Evolutionary conservation across 768 basidiomycete genomes (phyloP), one percentile per base, ranked within the genome.

Genomic region (Rhodotorula paludigena): DNA sequence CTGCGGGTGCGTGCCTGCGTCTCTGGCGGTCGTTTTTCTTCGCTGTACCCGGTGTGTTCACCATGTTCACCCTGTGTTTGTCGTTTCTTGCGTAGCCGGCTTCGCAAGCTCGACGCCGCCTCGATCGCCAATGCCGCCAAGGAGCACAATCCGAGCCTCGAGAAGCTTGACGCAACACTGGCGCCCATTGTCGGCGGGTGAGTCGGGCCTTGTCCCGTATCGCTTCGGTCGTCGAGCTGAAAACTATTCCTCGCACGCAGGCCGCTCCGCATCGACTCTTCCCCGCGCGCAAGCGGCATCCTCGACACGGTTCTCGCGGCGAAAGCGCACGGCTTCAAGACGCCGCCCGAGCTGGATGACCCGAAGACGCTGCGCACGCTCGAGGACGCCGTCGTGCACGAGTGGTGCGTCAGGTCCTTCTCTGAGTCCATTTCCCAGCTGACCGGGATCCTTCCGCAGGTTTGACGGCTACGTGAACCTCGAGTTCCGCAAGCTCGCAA

Each of bases 321-420:
- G 11, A 78, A 82, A 35, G 87, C 88, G 0, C 88, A 91, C 75
- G 86, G 85, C 10, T 79, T 91, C 60, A 78, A 82, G 62, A 83
- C 90, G 5, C 89, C 89, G 5, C 77, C 83, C 2, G 89, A 88
- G 70, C 88, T 91, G 61, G 81, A 84, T 68, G 88, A 90, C 64
- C 83, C 84, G 57, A 74, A 77, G 23, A 81, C 87, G 11, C 77
- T 86, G 8, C 83, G 84, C 70, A 73, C 83, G 49, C 84, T 90
- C 38, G 88, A 91, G 78, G 81, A 81, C 60, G 89, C 88, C 28
- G 85, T 89, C 7, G 84, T 87, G 33, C 83, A 82, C 55, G 89
- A 92, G 77, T 90, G 89, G 89, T 91, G 87, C 76, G 81, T 61
- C 49, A 32, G n/a, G 41, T 18, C 35, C 57, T 30, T 53, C 81